Conservation (phyloP, 2,329 filamentous ascomycete species). For the Gaeumannomyces sp. region DNA sequence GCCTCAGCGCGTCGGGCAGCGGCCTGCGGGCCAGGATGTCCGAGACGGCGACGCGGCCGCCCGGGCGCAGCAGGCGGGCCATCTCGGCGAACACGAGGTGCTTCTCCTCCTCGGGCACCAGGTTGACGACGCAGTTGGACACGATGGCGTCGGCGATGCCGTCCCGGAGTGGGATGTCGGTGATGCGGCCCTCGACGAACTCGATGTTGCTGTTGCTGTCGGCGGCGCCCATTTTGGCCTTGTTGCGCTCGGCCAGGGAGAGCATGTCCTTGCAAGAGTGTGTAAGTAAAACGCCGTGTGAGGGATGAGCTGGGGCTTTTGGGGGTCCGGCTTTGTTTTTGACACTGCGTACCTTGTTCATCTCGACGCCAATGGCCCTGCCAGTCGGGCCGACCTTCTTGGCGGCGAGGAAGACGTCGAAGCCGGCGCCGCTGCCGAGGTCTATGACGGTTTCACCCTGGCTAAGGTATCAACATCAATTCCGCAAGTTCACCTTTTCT, state of each 20-base stretch:
- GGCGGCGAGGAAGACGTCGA: conserved; percentile 51
- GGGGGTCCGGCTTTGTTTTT: neutral
- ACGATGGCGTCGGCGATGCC: conserved; percentile 49
- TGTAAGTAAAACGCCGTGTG: neutral
- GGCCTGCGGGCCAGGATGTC: conserved; percentile 50
- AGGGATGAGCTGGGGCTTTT: neutral
- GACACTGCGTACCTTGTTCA: conserved; percentile 41
- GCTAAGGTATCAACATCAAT: neutral
- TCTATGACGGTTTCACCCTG: conserved; percentile 53
- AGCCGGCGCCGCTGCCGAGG: conserved; percentile 50
- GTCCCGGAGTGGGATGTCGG: conserved; percentile 36
- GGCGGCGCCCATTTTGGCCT: conserved; percentile 23
- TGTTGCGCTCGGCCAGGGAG: conserved; percentile 39
- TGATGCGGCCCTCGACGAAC: conserved; percentile 48
- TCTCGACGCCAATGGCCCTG: conserved; percentile 50
- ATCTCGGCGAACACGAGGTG: conserved; percentile 51
- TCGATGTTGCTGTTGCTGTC: conserved; percentile 34
- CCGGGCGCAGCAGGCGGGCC: conserved; percentile 47
- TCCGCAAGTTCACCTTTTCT: too few relatives aligned
- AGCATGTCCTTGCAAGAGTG: conserved; percentile 44
- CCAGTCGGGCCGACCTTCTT: conserved; percentile 41
- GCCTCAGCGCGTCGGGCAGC: conserved; percentile 41
- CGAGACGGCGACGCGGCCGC: conserved; percentile 51
- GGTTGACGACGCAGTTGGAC: conserved; percentile 58
- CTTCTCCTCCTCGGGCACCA: conserved; percentile 48